Evolutionary conservation across 1,284 basidiomycete genomes (phyloP), one percentile per base, ranked within the genome.

Genomic region (Cerrena zonata): DNA sequence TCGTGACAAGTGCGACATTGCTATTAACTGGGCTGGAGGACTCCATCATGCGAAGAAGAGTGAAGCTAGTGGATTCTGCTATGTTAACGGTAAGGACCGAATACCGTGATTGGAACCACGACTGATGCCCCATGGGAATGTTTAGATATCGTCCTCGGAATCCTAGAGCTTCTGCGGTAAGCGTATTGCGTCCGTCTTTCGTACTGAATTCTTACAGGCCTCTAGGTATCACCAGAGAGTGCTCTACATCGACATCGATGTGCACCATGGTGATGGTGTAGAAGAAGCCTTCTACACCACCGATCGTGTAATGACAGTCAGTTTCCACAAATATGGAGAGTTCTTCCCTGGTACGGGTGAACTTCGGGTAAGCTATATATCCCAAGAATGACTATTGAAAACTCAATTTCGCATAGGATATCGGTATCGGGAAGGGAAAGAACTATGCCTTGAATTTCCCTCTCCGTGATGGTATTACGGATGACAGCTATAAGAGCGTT

Each of bases 261-360:
- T 97, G 0, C 96, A 99, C 67, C 96, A 99, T 59, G 96, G 96
- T 15, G 96, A 99, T 68, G 96, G 96, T 40, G 96, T 99, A 5
- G 96, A 99, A 67, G 96, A 99, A 69, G 96, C 96, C 0, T 99
- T 99, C 68, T 99, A 98, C 68, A 96, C 94, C 0, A 99, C 96
- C 13, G 95, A 99, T 65, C 78, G 96, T 42, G 96, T 99, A 46
- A 99, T 99, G 96, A 98, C 95, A 0, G 87, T 87, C 65, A 94
- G 90, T 60, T 97, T 99, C 71, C 96, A 99, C 71, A 99, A 99
- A 70, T 99, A 97, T 61, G 96, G 96, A 44, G 96, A 99, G 68
- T 99, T 92, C 69, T 99, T 99, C 73, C 96, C 96, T 18, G 96
- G 96, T 11, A 99, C 96, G 1, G 96, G 96, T 26, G 95, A 97